Evolutionary conservation across 805 yeast genomes (phyloP).

Genomic region (Cyberlindnera nakhonratchasimensis): DNA sequence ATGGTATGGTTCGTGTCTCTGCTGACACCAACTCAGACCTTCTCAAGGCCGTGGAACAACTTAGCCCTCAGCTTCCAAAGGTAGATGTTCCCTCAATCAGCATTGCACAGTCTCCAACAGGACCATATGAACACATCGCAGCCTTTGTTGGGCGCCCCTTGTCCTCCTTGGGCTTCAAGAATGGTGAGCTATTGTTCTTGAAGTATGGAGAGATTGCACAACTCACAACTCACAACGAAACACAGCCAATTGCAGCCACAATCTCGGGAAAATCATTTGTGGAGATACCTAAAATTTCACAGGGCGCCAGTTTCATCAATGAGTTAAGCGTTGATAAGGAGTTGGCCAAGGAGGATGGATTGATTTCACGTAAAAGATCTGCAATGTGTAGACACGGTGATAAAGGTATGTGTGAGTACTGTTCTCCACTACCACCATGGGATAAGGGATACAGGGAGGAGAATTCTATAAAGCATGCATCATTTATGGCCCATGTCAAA

Average conservation of each 20-base stretch:
- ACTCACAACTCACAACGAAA: neutral
- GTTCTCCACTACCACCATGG: slow-evolving; percentile 95
- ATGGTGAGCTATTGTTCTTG: slow-evolving; percentile 47
- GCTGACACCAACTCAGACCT: slow-evolving; percentile 47
- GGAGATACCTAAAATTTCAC: slow-evolving; percentile 15
- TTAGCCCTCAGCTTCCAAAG: slow-evolving; percentile 27
- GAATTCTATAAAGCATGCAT: slow-evolving; percentile 78
- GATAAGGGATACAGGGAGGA: slow-evolving; percentile 72
- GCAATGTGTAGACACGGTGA: slow-evolving; percentile 80
- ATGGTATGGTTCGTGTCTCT: slow-evolving; percentile 73
- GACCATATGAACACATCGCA: slow-evolving; percentile 27
- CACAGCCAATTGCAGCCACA: slow-evolving; percentile 9
- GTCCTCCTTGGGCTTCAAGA: slow-evolving; percentile 38
- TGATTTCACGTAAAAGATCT: slow-evolving; percentile 61
- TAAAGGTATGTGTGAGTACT: slow-evolving; percentile 97
- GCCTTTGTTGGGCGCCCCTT: slow-evolving; percentile 31
- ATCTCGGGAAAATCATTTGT: slow-evolving; percentile 12
- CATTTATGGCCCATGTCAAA: slow-evolving; percentile 80
- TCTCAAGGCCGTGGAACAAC: slow-evolving; percentile 39
- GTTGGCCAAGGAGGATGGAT: slow-evolving; percentile 66
- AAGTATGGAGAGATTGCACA: slow-evolving; percentile 22
- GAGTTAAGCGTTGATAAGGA: slow-evolving; percentile 66
- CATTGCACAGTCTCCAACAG: slow-evolving; percentile 25
- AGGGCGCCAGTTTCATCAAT: slow-evolving; percentile 28
- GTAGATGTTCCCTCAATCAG: slow-evolving; percentile 28